Evolutionary conservation across 2,329 filamentous ascomycete species (phyloP), one percentile per base, ranked within the genome.

Genomic region (Sporothrix protearum): DNA sequence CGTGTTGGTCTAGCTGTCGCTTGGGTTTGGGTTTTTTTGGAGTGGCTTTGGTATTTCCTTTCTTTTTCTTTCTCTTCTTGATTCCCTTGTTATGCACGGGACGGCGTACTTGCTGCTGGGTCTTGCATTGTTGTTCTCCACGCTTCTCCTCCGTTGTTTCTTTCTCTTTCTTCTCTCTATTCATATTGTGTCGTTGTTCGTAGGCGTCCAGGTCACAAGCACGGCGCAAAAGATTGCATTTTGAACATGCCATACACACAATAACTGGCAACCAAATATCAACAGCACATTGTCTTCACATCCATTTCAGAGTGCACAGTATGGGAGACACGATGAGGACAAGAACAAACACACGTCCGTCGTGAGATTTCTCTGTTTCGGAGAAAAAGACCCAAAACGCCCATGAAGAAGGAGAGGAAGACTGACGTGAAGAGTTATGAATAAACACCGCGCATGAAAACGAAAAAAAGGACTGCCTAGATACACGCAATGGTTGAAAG

Each of bases 401-500:
- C 36, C 64, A 28, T 22, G 39, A 25, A 57, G 22, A 1, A 63
- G 53, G 16, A 12, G n/a, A 42, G 14, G 9, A 19, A 25, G 53
- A 57, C 33, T 8, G n/a, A 55, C 22, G 49, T 57, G 42, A 42
- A 55, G 42, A n/a, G n/a, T n/a, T 45, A 12, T 30, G 8, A 45
- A 30, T 30, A 55, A 66, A 61, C 49, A 71, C 67, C 33, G 36
- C 53, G 63, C 42, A 47, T 10, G 25, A 53, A 53, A 25, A 25
- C 25, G 49, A 53, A 10, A 25, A 49, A 49, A 66, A 22, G 22
- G 28, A 49, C 22, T 49, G 33, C 63, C 59, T 45, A 45, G 36
- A 45, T 64, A 64, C 59, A 53, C n/a, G n/a, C 42, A 59, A 59
- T 59, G 55, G 55, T 30, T 30, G 55, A 14, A 19, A 59, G n/a